Evolutionary conservation across 1,139 yeast genomes (phyloP).

Genomic region (Petasospora rhodanensis): DNA sequence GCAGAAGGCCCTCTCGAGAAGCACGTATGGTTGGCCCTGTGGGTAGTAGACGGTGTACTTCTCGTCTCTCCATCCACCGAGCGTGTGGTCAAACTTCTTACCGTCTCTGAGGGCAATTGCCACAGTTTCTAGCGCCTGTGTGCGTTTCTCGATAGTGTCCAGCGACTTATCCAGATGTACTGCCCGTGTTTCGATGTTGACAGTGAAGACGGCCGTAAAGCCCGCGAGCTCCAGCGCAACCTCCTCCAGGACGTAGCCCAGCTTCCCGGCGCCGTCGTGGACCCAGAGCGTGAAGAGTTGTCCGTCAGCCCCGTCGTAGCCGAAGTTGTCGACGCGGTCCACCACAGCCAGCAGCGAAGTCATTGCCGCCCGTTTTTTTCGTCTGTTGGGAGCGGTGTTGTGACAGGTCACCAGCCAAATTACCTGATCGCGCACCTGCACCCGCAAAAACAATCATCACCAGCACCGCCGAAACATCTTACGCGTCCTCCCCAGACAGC

Average conservation of each 20-base stretch:
- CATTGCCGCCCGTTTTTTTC: background rate
- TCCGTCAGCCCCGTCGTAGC: constrained; percentile 7
- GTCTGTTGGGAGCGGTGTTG: too few relatives aligned
- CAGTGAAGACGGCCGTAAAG: too few relatives aligned
- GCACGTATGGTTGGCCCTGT: constrained; percentile 50
- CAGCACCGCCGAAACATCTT: too few relatives aligned
- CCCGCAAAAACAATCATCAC: too few relatives aligned
- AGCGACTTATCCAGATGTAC: too few relatives aligned
- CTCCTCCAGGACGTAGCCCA: constrained; percentile 52
- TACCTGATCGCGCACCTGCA: too few relatives aligned
- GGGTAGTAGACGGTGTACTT: constrained; percentile 68
- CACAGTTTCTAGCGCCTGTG: constrained; percentile 38
- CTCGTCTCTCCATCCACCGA: constrained; percentile 87
- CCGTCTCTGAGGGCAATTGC: constrained; percentile 40
- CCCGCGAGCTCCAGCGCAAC: constrained; percentile 1
- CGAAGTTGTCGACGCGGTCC: too few relatives aligned
- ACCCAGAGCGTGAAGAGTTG: constrained; percentile 13
- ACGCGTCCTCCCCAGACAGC: too few relatives aligned
- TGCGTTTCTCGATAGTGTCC: constrained; percentile 45
- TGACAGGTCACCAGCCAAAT: too few relatives aligned
- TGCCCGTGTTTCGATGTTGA: too few relatives aligned
- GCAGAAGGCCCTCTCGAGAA: constrained; percentile 76
- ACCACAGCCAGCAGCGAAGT: constrained; percentile 12
- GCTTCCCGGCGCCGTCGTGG: constrained; percentile 21
- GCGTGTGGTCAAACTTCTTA: constrained; percentile 37